Conservation (phyloP, 148 eudicot genomes). For the Cornus kousa region DNA sequence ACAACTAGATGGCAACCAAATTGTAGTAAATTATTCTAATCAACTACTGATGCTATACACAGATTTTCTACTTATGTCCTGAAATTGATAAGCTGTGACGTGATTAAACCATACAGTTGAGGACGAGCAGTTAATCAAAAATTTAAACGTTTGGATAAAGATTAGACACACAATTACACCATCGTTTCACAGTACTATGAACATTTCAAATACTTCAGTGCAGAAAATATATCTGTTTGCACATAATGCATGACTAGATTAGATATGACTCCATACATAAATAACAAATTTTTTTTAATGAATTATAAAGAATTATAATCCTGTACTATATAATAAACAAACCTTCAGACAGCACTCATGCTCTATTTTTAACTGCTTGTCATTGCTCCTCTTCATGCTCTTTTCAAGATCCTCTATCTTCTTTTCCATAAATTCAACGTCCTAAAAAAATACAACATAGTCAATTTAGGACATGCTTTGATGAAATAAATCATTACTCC, state of each 20-base stretch:
- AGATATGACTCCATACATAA: background rate
- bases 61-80: background rate
- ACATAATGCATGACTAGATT: background rate
- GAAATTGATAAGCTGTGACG: background rate
- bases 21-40: background rate
- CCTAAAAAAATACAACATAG: conserved; percentile 32
- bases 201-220: background rate
- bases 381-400: conserved; percentile 99
- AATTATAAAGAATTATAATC: background rate
- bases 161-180: background rate
- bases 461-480: too few species aligned
- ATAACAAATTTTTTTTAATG: background rate
- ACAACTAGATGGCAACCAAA: background rate
- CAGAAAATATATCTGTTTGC: background rate
- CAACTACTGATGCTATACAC: background rate
- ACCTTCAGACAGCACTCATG: conserved; percentile 80
- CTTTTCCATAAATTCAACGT: conserved; percentile 80
- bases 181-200: background rate
- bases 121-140: background rate
- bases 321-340: background rate
- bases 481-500: too few species aligned
- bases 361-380: conserved; percentile 87
- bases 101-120: background rate
- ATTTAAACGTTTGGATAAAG: background rate
- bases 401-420: conserved; percentile 89